Conservation (phyloP, 306 rosid genomes). For the Quercus cerris region DNA sequence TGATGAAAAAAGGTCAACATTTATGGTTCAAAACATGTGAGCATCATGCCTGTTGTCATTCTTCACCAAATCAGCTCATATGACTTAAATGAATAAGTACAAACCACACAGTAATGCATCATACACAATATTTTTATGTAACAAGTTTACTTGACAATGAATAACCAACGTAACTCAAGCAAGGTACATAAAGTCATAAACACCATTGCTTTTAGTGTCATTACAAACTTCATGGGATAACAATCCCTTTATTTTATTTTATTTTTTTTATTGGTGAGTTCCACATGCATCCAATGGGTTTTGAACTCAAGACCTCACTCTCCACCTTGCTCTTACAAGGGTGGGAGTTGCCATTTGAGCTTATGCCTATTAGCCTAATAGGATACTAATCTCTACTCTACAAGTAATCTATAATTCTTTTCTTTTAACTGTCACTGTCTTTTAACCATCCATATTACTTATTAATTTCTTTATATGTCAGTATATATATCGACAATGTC, state of each 20-base stretch:
- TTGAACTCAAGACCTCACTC: no score
- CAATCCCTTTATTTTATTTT: no score
- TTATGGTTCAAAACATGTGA: conserved; percentile 4
- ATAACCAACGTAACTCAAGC: no score
- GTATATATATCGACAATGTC: neutral
- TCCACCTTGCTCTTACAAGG: no score
- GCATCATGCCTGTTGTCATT: neutral
- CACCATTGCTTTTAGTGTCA: no score
- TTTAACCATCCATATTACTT: neutral
- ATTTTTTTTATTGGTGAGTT: no score
- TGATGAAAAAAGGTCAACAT: conserved; percentile 12
- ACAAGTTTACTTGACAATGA: neutral
- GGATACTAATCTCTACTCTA: neutral
- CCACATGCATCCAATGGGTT: no score
- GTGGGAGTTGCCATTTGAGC: no score
- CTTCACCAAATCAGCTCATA: conserved; percentile 2
- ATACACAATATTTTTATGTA: neutral
- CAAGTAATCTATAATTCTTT: no score
- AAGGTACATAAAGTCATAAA: no score
- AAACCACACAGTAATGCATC: neutral
- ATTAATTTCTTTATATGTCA: neutral
- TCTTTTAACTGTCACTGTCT: no score
- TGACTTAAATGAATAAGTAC: conserved; percentile 4
- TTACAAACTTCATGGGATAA: no score
- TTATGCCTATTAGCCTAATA: neutral